Evolutionary conservation across 306 rosid genomes (phyloP).

Genomic region (Casuarina glauca): DNA sequence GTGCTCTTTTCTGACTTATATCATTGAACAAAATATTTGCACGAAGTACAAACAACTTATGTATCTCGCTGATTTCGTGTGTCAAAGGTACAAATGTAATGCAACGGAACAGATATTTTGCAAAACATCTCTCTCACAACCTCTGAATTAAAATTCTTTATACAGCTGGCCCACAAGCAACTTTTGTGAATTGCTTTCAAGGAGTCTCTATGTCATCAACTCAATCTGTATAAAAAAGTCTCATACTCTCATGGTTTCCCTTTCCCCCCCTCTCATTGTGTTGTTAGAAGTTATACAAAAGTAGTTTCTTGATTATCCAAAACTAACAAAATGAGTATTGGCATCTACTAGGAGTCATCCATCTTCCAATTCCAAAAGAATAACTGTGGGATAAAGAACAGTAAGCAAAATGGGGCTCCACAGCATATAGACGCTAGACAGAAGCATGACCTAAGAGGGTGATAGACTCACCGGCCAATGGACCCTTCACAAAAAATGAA

Average conservation of each 20-base stretch:
- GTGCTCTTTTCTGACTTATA: not conserved
- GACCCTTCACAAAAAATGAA: conserved; percentile 70
- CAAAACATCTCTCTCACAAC: not conserved
- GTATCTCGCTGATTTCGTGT: not conserved
- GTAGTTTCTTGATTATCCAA: not conserved
- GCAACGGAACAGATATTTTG: not conserved
- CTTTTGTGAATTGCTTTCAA: not conserved
- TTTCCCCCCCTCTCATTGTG: too few species aligned
- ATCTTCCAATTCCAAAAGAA: not conserved
- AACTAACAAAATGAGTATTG: not conserved
- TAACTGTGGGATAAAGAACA: not conserved
- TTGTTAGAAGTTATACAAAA: not conserved
- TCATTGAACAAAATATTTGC: not conserved
- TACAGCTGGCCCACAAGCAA: not conserved
- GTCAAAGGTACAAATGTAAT: not conserved
- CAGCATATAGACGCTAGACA: conserved; percentile 1
- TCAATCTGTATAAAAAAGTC: not conserved
- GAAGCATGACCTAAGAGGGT: not conserved
- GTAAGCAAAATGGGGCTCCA: not conserved
- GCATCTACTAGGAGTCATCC: not conserved
- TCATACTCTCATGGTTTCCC: not conserved
- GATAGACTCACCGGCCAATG: conserved; percentile 67
- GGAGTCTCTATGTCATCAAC: not conserved
- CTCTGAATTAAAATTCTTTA: not conserved
- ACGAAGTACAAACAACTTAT: not conserved